Conservation (phyloP, 2,329 filamentous ascomycete genomes). For the Trichoderma sp. region DNA sequence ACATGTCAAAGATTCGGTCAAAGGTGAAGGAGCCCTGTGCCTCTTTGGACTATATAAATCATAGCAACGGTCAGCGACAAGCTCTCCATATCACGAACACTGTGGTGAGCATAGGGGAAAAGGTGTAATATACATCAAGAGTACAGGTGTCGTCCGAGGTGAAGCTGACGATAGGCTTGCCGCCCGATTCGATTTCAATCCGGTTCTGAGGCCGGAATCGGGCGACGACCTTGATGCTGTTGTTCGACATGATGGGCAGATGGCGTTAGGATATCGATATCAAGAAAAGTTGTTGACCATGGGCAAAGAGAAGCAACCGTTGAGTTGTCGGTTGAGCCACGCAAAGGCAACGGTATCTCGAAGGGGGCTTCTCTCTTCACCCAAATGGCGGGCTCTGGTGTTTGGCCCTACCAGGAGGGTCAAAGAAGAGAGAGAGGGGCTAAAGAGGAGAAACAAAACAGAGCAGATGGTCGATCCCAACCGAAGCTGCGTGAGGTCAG, state of each 20-base stretch:
- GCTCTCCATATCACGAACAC: not conserved
- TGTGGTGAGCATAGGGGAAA: not conserved
- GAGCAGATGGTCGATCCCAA: not conserved
- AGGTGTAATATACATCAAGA: slow-evolving; percentile 65
- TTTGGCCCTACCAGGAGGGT: not conserved
- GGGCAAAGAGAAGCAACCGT: slow-evolving; percentile 17
- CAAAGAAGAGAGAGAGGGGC: slow-evolving; percentile 1
- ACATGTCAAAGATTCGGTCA: slow-evolving; percentile 96
- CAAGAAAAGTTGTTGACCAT: slow-evolving; percentile 32
- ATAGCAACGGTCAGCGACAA: slow-evolving; percentile 7
- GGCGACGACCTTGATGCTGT: slow-evolving; percentile 86
- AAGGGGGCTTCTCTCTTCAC: slow-evolving; percentile 1
- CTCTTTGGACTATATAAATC: slow-evolving; percentile 73
- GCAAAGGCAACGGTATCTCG: slow-evolving; percentile 16
- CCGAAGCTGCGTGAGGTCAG: not conserved
- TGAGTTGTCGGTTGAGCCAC: not conserved
- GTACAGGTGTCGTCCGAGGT: slow-evolving; percentile 85
- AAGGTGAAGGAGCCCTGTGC: slow-evolving; percentile 89
- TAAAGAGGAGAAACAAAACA: not conserved
- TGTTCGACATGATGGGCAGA: slow-evolving; percentile 56
- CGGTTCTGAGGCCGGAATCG: slow-evolving; percentile 98
- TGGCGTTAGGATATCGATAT: slow-evolving; percentile 22
- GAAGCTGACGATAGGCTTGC: slow-evolving; percentile 89
- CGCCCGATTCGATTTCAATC: slow-evolving; percentile 84
- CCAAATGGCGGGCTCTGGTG: slow-evolving; percentile 20